These are phyloP conservation scores for Gossypium schwendimanii DNA, from an alignment of 441 rosid genomes.

Conservation along the genomic window DNA sequence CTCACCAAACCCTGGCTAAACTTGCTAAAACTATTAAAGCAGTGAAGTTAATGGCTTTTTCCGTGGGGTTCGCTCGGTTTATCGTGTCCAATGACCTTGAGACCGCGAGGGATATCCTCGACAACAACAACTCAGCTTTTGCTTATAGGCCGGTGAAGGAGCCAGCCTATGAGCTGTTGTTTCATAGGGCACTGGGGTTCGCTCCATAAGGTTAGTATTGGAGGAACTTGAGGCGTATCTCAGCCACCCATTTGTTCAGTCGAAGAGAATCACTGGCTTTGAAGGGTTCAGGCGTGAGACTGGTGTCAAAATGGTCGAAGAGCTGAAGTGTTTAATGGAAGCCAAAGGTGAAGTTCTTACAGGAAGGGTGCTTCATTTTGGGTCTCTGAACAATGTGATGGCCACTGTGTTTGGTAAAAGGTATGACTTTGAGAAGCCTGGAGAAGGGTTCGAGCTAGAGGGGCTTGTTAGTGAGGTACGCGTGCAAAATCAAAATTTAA, in stretches of 20 bases:
- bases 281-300: constrained; percentile 34
- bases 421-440: constrained; percentile 30
- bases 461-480: constrained; percentile 55
- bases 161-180: constrained; percentile 66
- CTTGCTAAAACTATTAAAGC: constrained; percentile 29
- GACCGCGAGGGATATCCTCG: constrained; percentile 50
- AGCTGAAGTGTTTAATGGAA: constrained; percentile 26
- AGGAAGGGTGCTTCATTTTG: constrained; percentile 50
- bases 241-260: constrained; percentile 65
- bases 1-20: constrained; percentile 43
- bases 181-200: constrained; percentile 74
- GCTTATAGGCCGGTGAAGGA: constrained; percentile 76
- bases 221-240: constrained; percentile 64
- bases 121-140: constrained; percentile 60
- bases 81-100: constrained; percentile 58
- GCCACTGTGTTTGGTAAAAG: constrained; percentile 56
- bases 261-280: constrained; percentile 45
- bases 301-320: constrained; percentile 42
- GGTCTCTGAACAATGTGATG: constrained; percentile 65
- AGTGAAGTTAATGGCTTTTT: constrained; percentile 59
- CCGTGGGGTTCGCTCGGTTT: constrained; percentile 60
- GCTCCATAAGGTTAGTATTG: constrained; percentile 70
- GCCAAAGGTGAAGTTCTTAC: constrained; percentile 31
- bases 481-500: not conserved
- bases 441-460: constrained; percentile 39